Evolutionary conservation across 148 eudicot genomes (phyloP).

Genomic region (Oxyria digyna): DNA sequence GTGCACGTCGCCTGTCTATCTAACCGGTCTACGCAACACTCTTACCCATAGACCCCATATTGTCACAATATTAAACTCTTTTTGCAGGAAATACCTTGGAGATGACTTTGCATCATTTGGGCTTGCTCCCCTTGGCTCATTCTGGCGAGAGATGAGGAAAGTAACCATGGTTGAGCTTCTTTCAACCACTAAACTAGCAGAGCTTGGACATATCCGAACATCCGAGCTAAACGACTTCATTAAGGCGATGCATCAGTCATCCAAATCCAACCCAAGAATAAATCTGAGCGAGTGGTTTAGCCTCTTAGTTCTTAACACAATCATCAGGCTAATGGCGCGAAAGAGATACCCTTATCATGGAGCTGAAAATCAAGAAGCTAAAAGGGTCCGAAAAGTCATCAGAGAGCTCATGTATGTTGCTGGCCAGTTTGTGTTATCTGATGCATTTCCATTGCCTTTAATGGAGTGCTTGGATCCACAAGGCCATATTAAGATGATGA

Average conservation of each 20-base stretch:
- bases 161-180: conserved; percentile 11
- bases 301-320: conserved; percentile 11
- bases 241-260: not conserved
- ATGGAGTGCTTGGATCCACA: conserved; percentile 14
- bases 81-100: conserved; percentile 10
- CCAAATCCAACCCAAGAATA: not conserved
- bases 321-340: conserved; percentile 11
- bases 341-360: conserved; percentile 11
- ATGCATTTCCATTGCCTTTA: conserved; percentile 14
- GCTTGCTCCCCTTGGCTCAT: conserved; percentile 11
- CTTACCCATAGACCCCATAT: too few species aligned
- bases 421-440: conserved; percentile 12
- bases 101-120: conserved; percentile 11
- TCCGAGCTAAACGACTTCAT: conserved; percentile 8
- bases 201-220: not conserved
- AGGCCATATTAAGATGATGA: conserved; percentile 2
- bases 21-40: too few species aligned
- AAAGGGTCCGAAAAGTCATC: conserved; percentile 6
- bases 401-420: conserved; percentile 10
- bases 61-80: not conserved
- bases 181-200: conserved; percentile 3
- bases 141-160: conserved; percentile 15
- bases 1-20: too few species aligned
- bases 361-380: not conserved
- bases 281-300: conserved; percentile 8